Conservation (phyloP, 2,329 filamentous ascomycete species). For the Cercospora nicotianae region DNA sequence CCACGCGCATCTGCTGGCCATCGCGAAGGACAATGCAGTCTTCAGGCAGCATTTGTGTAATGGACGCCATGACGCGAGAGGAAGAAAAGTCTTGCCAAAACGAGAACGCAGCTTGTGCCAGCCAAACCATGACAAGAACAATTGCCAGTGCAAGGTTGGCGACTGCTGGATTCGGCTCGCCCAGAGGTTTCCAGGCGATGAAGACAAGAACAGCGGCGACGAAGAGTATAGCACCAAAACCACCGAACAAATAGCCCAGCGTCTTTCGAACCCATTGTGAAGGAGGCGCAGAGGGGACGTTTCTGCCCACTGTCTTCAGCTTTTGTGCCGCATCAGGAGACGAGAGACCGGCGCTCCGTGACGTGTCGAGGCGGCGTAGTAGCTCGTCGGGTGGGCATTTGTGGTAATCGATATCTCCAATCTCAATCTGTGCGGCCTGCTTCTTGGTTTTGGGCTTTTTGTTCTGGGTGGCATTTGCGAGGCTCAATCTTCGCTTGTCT, state of each 20-base stretch:
- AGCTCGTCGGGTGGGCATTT: constrained; percentile 59
- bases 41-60: constrained; percentile 77
- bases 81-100: constrained; percentile 74
- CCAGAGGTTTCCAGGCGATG: constrained; percentile 71
- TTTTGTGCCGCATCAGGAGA: constrained; percentile 57
- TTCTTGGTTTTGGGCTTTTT: constrained; percentile 33
- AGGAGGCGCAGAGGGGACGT: constrained; percentile 65
- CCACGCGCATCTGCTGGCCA: constrained; percentile 45
- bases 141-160: constrained; percentile 74
- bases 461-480: constrained; percentile 32
- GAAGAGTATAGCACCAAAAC: constrained; percentile 71
- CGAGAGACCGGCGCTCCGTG: constrained; percentile 60
- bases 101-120: constrained; percentile 52
- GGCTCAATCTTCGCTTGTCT: constrained; percentile 29
- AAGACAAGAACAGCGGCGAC: constrained; percentile 71
- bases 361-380: constrained; percentile 59
- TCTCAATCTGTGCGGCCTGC: constrained; percentile 27
- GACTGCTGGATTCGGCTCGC: constrained; percentile 52
- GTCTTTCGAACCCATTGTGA: constrained; percentile 60
- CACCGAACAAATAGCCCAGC: constrained; percentile 72
- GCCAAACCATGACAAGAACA: constrained; percentile 70
- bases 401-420: constrained; percentile 65
- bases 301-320: constrained; percentile 62
- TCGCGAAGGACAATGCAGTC: constrained; percentile 66
- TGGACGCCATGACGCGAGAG: constrained; percentile 74